Evolutionary conservation across 2,329 filamentous ascomycete species (phyloP), one percentile per base, ranked within the genome.

Genomic region (Atkinsonella hypoxylon): DNA sequence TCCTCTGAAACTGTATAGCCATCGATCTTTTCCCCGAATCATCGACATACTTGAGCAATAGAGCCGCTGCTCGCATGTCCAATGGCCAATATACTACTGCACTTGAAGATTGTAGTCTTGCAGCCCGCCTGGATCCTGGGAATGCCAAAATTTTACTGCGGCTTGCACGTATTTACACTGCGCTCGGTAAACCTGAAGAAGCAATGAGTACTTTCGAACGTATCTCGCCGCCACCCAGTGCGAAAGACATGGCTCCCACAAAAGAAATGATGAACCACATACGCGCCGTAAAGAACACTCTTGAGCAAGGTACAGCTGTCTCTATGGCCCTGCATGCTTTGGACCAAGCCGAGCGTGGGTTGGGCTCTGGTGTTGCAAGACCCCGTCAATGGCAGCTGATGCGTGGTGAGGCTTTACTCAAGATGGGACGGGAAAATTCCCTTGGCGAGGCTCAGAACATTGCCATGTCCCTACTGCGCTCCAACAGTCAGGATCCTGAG

Each of bases 331-430:
- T 95, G 49, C 88, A 93, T 67, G 91, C 89, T 10, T 77, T 98
- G 40, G 90, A 97, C 60, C 85, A 93, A 70, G 93, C 93, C 9
- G 88, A 93, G 64, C 83, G 84, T 62, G 78, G 83, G 3, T 77
- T 98, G 4, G 90, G 88, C 11, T 61, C 73, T 11, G 79, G 81
- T n/a, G 88, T 89, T 20, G 75, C 78, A 59, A 87, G 84, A 69
- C 93, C 93, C 38, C 82, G 91, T 63, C 93, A 93, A 70, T 98
- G 93, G 93, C 87, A 86, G 63, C 73, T 97, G 54, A 84, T 98
- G 82, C 82, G 88, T 36, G 91, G 88, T 52, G 88, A 95, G 69
- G 91, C 91, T 10, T 87, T 94, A 62, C 70, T 98, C 54, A 91
- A 90, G 71, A 94, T 97, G 83, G 89, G 87, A 53, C 89, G 87